phyloP scores from a whole-genome alignment of 306 rosid species.

The Malus domestica region ASM211411v1 NC_041797.1:12396501-12397000 shows the following conservation, averaged over 20 bases:
- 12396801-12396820: slow-evolving; percentile 6
- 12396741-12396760: slow-evolving; percentile 47
- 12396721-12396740: slow-evolving; percentile 32
- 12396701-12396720: slow-evolving; percentile 37
- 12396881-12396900: neutral
- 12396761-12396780: slow-evolving; percentile 19
- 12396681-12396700: slow-evolving; percentile 10
- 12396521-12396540: slow-evolving; percentile 36
- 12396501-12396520: slow-evolving; percentile 27
- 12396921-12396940: neutral
- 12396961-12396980: neutral
- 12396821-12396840: neutral
- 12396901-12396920: neutral
- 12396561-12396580: slow-evolving; percentile 31
- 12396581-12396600: slow-evolving; percentile 26
- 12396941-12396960: neutral
- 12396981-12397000: neutral
- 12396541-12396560: slow-evolving; percentile 52
- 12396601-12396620: slow-evolving; percentile 24
- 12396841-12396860: neutral
- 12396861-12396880: neutral
- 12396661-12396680: slow-evolving; percentile 29
- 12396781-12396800: neutral
- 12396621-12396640: slow-evolving; percentile 36
- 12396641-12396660: slow-evolving; percentile 37